phyloP scores from a whole-genome alignment of 768 basidiomycete species.

The Termitomyces sp. region DNA sequence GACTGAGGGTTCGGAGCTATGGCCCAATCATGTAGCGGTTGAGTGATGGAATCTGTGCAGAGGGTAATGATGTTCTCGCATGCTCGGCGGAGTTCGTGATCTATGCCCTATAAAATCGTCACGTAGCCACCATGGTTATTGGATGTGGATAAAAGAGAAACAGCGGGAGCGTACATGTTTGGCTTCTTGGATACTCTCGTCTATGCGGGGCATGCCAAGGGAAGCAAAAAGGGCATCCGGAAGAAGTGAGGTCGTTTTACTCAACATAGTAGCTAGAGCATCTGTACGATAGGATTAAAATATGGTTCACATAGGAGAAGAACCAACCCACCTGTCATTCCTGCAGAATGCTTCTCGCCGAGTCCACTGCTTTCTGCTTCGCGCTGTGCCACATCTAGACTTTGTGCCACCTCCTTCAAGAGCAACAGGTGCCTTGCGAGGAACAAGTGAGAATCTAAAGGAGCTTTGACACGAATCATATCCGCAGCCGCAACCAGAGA shows the following conservation, averaged over 20 bases:
- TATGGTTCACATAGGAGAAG: background rate
- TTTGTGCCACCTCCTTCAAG: slow-evolving; percentile 84
- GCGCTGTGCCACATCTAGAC: slow-evolving; percentile 58
- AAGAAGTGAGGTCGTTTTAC: slow-evolving; percentile 53
- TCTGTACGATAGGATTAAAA: slow-evolving; percentile 28
- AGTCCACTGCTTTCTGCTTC: slow-evolving; percentile 35
- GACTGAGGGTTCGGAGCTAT: slow-evolving; percentile 21
- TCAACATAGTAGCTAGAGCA: slow-evolving; percentile 57
- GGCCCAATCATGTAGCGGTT: slow-evolving; percentile 58
- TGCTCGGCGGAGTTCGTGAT: slow-evolving; percentile 75
- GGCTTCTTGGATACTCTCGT: slow-evolving; percentile 65
- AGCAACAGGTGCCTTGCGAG: slow-evolving; percentile 87
- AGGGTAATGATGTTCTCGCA: slow-evolving; percentile 82
- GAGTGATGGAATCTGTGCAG: slow-evolving; percentile 54
- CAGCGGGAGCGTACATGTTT: slow-evolving; percentile 50
- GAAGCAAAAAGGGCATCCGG: slow-evolving; percentile 71
- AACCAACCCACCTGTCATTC: slow-evolving; percentile 50
- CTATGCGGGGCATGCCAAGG: slow-evolving; percentile 58
- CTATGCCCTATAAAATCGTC: slow-evolving; percentile 61
- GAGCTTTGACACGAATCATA: slow-evolving; percentile 48
- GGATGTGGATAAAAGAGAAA: background rate
- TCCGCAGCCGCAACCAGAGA: slow-evolving; percentile 75
- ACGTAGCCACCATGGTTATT: background rate
- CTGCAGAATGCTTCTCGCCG: slow-evolving; percentile 33
- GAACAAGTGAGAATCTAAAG: slow-evolving; percentile 79